A percentile compares a stretch with the other conserved stretches of the same genome.
Evolutionary conservation across 257 asterid species (phyloP).

Genomic region (Nicotiana undulata): DNA sequence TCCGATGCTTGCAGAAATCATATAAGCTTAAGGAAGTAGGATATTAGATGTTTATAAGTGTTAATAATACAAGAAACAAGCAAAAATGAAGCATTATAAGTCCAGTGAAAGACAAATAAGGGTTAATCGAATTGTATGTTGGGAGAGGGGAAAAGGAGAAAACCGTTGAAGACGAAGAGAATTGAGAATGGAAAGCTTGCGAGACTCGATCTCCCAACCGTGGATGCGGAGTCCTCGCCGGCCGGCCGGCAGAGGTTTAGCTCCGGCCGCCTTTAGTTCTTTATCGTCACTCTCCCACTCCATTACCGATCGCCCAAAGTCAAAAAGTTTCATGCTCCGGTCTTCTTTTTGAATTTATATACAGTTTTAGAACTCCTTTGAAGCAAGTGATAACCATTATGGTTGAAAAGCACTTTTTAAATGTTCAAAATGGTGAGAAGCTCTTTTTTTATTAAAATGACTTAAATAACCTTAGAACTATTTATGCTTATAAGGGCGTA

Average conservation of each 20-base stretch:
- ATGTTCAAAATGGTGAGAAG: no score
- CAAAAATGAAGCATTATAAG: neutral
- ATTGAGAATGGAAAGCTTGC: constrained; percentile 74
- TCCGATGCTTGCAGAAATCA: neutral
- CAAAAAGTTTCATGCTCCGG: neutral
- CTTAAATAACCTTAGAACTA: no score
- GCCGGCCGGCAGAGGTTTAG: constrained; percentile 29
- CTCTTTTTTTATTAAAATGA: no score
- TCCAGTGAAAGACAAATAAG: neutral
- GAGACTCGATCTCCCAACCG: constrained; percentile 80
- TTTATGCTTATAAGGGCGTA: no score
- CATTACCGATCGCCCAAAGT: constrained; percentile 16
- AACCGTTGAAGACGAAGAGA: constrained; percentile 65
- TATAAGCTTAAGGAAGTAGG: neutral
- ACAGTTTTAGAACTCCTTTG: no score
- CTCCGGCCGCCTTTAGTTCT: constrained; percentile 39
- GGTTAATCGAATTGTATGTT: neutral
- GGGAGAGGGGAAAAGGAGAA: neutral
- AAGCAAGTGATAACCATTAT: no score
- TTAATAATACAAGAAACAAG: neutral
- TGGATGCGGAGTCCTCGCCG: constrained; percentile 29
- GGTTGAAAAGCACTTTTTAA: no score
- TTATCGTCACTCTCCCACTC: constrained; percentile 33
- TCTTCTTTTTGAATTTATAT: no score
- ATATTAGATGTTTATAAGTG: neutral